A percentile compares a stretch with the other conserved stretches of the same genome.
These are phyloP conservation scores for Alloascoidea hylecoeti DNA, from an alignment of 805 yeast species.

Conservation along the genomic window DNA sequence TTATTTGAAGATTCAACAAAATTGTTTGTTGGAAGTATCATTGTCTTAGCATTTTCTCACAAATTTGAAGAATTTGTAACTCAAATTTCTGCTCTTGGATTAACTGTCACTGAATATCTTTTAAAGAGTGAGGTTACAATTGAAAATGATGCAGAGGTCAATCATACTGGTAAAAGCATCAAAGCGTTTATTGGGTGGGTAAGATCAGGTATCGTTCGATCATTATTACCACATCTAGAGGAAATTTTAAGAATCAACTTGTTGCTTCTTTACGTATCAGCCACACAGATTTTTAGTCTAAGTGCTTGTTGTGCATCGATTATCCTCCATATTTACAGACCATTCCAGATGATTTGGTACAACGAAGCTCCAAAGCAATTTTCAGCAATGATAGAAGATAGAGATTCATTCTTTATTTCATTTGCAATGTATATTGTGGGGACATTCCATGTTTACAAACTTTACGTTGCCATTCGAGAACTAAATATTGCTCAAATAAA, in stretches of 20 bases:
- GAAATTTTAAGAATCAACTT: slow-evolving; percentile 1
- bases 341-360: not conserved
- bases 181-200: not conserved
- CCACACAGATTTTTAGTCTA: not conserved
- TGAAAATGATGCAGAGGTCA: not conserved
- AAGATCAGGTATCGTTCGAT: not conserved
- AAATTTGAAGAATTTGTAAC: not conserved
- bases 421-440: not conserved
- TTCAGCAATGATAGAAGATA: not conserved
- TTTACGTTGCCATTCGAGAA: not conserved
- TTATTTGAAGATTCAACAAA: not conserved
- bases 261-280: not conserved
- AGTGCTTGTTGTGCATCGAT: not conserved
- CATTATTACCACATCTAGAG: not conserved
- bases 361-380: not conserved
- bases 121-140: not conserved
- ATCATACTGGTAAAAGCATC: not conserved
- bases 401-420: not conserved
- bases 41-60: not conserved
- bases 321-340: not conserved
- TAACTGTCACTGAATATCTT: not conserved
- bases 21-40: not conserved
- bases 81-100: not conserved
- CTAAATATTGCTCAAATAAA: not conserved
- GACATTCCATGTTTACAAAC: not conserved